phyloP scores from a whole-genome alignment of 192 early-diverging fungal species.

The Coemansia sp. region DNA sequence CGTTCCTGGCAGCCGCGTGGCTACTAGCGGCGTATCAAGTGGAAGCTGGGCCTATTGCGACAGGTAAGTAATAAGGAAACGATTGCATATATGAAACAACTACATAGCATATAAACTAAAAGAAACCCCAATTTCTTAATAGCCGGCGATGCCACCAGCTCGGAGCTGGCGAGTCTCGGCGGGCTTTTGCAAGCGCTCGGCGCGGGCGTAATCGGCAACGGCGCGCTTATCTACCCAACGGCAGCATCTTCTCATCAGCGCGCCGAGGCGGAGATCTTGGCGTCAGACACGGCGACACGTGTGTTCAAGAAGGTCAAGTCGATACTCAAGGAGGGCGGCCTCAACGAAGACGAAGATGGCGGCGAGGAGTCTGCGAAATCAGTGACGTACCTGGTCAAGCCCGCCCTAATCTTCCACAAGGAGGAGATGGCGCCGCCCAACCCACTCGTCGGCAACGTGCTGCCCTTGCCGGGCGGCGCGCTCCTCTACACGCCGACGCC shows the following conservation, averaged over 20 bases:
- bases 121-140: not conserved
- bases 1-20: slow-evolving; percentile 48
- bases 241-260: slow-evolving; percentile 40
- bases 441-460: slow-evolving; percentile 41
- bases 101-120: not conserved
- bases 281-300: slow-evolving; percentile 45
- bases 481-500: slow-evolving; percentile 49
- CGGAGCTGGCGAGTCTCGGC: slow-evolving; percentile 44
- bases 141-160: slow-evolving; percentile 25
- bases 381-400: slow-evolving; percentile 46
- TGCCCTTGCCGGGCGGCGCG: slow-evolving; percentile 46
- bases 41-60: slow-evolving; percentile 42
- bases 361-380: slow-evolving; percentile 37
- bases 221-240: slow-evolving; percentile 43
- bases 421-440: slow-evolving; percentile 51
- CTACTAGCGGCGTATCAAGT: slow-evolving; percentile 40
- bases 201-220: slow-evolving; percentile 46
- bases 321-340: slow-evolving; percentile 44
- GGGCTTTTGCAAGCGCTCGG: slow-evolving; percentile 51
- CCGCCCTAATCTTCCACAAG: slow-evolving; percentile 51
- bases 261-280: slow-evolving; percentile 44
- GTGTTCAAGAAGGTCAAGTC: slow-evolving; percentile 51
- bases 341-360: slow-evolving; percentile 42
- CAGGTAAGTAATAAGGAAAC: slow-evolving; percentile 41
- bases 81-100: too few relatives aligned